These are phyloP conservation scores for Agapanthus africanus DNA, from an alignment of 106 monocot genomes.

Conservation along the genomic window DNA sequence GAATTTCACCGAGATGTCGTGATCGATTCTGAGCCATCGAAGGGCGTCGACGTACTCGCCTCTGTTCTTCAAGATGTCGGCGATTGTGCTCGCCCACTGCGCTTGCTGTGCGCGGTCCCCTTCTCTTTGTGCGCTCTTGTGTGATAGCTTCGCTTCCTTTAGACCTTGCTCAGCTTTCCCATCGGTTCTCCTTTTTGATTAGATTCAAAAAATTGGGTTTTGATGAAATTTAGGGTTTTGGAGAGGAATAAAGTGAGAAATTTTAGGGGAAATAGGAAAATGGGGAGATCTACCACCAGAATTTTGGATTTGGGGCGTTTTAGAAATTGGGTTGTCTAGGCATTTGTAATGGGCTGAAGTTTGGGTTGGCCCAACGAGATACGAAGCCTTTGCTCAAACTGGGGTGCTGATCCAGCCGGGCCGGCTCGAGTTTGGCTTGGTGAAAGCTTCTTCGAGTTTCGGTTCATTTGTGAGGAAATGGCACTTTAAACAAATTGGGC, in stretches of 20 bases:
- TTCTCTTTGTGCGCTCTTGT: constrained; percentile 44
- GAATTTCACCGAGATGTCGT: constrained; percentile 63
- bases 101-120: constrained; percentile 85
- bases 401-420: too few species aligned
- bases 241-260: too few species aligned
- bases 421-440: too few species aligned
- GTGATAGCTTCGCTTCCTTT: constrained; percentile 52
- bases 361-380: too few species aligned
- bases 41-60: constrained; percentile 91
- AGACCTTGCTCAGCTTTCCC: constrained; percentile 57
- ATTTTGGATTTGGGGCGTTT: not conserved
- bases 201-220: constrained; percentile 7
- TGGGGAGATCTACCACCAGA: constrained; percentile 11
- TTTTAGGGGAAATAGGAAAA: not conserved
- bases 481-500: too few species aligned
- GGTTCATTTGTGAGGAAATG: too few species aligned
- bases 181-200: constrained; percentile 1
- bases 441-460: too few species aligned
- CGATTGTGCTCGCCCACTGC: constrained; percentile 79
- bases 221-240: not conserved
- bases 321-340: too few species aligned
- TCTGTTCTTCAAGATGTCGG: constrained; percentile 62
- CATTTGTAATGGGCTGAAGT: too few species aligned
- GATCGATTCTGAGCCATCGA: constrained; percentile 79
- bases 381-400: too few species aligned